These are phyloP conservation scores for Tetraselmis striata DNA, from an alignment of 139 green algal genomes.

Conservation along the genomic window DNA sequence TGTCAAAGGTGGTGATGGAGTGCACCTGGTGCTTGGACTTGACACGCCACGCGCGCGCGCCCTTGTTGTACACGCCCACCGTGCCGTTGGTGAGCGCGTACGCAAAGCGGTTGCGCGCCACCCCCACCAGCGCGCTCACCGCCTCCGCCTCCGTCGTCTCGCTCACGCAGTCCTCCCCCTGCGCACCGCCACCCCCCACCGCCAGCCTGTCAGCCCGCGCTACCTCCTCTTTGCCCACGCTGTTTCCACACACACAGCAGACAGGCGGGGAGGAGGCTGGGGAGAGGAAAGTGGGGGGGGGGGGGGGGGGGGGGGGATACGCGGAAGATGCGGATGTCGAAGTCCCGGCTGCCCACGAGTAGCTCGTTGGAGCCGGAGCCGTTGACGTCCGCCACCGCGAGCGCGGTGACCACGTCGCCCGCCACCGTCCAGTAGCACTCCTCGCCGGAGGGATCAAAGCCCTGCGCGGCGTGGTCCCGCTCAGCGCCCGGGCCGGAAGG, in stretches of 20 bases:
- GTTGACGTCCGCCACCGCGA: conserved; percentile 55
- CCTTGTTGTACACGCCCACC: conserved; percentile 55
- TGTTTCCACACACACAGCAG: no score
- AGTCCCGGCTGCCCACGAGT: conserved; percentile 62
- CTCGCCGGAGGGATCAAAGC: conserved; percentile 42
- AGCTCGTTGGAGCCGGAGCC: conserved; percentile 50
- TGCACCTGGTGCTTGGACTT: conserved; percentile 61
- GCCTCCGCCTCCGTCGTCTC: conserved; percentile 56
- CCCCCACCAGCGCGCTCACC: conserved; percentile 37
- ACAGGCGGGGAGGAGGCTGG: no score
- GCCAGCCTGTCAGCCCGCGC: no score
- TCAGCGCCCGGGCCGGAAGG: neutral
- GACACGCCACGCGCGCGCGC: conserved; percentile 63
- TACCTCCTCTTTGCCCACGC: no score
- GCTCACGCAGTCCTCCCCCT: conserved; percentile 48
- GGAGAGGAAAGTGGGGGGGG: no score
- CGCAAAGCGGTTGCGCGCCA: conserved; percentile 36
- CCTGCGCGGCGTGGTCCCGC: conserved; percentile 17
- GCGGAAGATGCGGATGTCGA: conserved; percentile 55
- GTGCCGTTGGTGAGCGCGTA: conserved; percentile 69
- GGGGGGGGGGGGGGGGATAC: no score
- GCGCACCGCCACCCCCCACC: neutral
- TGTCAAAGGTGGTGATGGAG: conserved; percentile 46
- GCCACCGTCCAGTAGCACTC: conserved; percentile 69
- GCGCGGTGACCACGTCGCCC: conserved; percentile 55